These are phyloP conservation scores for Penicillium sp. DNA, from an alignment of 2,329 filamentous ascomycete genomes.

Conservation along the genomic window DNA sequence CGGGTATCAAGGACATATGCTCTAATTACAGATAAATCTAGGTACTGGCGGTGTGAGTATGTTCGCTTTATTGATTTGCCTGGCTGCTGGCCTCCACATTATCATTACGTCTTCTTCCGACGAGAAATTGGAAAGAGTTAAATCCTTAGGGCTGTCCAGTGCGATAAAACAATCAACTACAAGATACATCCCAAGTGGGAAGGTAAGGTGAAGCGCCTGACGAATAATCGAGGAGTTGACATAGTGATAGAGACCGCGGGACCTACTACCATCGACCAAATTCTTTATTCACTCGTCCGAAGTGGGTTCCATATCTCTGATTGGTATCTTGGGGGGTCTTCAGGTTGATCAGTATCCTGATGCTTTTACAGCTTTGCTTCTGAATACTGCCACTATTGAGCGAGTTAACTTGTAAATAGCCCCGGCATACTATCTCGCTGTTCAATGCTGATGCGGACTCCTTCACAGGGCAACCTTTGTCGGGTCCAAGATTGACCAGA, in stretches of 20 bases:
- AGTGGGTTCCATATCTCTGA: not conserved
- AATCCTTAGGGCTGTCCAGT: not conserved
- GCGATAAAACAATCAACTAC: not conserved
- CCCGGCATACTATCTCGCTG: not conserved
- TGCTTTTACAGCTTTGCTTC: not conserved
- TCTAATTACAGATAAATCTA: not conserved
- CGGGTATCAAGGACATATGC: no score
- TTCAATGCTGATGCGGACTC: not conserved
- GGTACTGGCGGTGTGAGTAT: not conserved
- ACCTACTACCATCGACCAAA: not conserved
- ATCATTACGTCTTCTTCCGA: conserved; percentile 1
- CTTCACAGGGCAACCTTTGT: not conserved
- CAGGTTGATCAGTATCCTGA: not conserved
- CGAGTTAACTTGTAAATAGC: not conserved
- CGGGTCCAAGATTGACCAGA: not conserved
- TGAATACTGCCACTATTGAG: not conserved
- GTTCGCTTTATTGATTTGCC: not conserved
- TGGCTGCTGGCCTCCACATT: not conserved
- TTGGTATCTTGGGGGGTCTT: not conserved
- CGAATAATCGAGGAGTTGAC: not conserved
- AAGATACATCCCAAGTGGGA: not conserved
- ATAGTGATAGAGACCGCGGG: not conserved
- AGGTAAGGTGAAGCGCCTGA: not conserved
- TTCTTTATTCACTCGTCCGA: not conserved
- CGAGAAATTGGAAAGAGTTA: not conserved